These are phyloP conservation scores for Penicillium silybi DNA, from an alignment of 495 filamentous ascomycete genomes.

Conservation along the genomic window DNA sequence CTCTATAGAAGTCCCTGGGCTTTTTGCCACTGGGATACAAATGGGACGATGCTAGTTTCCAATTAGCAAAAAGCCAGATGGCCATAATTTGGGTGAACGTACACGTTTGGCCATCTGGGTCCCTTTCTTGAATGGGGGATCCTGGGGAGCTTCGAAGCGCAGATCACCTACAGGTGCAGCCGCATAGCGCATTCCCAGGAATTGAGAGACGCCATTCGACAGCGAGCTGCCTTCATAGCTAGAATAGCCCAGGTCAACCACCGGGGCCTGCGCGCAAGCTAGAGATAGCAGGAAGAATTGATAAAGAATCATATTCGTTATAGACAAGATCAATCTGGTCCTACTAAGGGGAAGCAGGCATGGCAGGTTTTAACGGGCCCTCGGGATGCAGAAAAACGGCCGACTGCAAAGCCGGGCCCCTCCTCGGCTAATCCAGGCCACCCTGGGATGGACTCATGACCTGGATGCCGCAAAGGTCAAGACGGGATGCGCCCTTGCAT, in stretches of 20 bases:
- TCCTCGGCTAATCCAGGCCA: neutral
- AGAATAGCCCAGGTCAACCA: slow-evolving; percentile 43
- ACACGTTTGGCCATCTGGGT: slow-evolving; percentile 46
- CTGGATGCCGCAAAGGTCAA: neutral
- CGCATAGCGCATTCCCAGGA: slow-evolving; percentile 65
- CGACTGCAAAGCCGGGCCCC: neutral
- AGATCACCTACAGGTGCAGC: slow-evolving; percentile 54
- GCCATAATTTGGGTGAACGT: slow-evolving; percentile 4
- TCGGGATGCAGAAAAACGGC: slow-evolving; percentile 3
- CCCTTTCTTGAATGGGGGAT: slow-evolving; percentile 39
- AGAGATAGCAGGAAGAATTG: slow-evolving; percentile 17
- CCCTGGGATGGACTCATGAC: neutral
- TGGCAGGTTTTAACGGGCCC: neutral
- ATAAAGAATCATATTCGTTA: slow-evolving; percentile 12
- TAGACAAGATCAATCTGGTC: neutral
- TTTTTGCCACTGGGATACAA: slow-evolving; percentile 47
- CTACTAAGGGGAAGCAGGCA: neutral
- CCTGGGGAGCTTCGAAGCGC: slow-evolving; percentile 56
- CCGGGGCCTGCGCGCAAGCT: slow-evolving; percentile 16
- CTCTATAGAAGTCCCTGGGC: slow-evolving; percentile 25
- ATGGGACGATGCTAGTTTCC: slow-evolving; percentile 40
- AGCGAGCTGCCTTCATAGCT: slow-evolving; percentile 35
- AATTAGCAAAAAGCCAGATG: neutral
- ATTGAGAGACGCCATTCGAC: slow-evolving; percentile 52
- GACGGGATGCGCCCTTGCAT: neutral